Evolutionary conservation across 257 asterid genomes (phyloP), one percentile per base, ranked within the genome.

Genomic region (Lantana camara): DNA sequence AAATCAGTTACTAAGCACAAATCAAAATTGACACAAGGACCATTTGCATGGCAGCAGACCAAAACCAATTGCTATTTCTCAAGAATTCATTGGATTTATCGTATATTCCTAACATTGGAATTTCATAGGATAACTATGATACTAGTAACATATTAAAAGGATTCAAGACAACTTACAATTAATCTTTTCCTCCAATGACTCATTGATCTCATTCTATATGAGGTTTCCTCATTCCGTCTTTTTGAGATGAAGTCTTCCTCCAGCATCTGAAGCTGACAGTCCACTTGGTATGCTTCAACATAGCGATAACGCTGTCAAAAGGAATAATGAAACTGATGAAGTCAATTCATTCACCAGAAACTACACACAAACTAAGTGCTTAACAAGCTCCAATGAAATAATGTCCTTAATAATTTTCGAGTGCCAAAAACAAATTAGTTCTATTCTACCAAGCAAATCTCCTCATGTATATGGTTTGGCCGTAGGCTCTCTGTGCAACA

Each of bases 221-320:
- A 48, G 49, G 76, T 68, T 66, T 66, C 85, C 41, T 84, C 96
- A 21, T 66, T 54, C 64, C 41, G 74, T 58, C 22, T 62, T 73
- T 75, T 75, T 54, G 87, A 76, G 63, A 86, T 77, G 73, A 84
- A 84, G 40, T 75, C 85, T 27, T 88, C 80, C 95, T 94, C 99
- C 65, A 78, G 59, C 52, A 40, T 55, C 77, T 69, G 86, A 75
- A 94, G 92, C 75, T 86, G 72, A 65, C 60, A 68, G 71, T 94
- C 87, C 81, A 88, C 88, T 77, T 82, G 86, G 82, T 80, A 90
- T 44, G 98, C 99, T 77, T 94, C 96, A 44, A 50, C 54, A 37
- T 94, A 90, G 72, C 96, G 86, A 69, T 84, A 73, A 29, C 98
- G 90, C 99, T 94, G 86, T 60, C 68, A 69, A 30, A 46, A 56